Conservation (phyloP, 805 yeast genomes). For the Priceomyces carsonii region DNA sequence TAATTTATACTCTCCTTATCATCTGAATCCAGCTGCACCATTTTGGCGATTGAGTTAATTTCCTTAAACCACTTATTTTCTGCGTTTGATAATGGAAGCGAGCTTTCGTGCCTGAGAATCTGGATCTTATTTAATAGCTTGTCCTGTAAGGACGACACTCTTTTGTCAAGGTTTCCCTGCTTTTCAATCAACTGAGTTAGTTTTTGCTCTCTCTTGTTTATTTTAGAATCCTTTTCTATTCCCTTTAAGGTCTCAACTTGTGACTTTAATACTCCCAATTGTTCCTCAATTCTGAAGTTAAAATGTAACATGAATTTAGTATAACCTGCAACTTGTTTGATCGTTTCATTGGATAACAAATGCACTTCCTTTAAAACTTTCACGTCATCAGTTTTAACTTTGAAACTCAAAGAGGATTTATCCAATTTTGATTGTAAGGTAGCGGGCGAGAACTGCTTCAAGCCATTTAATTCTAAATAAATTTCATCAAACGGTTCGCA, state of each 20-base stretch:
- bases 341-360: constrained; percentile 17
- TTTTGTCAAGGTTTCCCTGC: constrained; percentile 23
- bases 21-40: constrained; percentile 10
- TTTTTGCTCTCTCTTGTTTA: constrained; percentile 6
- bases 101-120: constrained; percentile 16
- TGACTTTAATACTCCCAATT: constrained; percentile 23
- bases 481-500: constrained; percentile 21
- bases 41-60: constrained; percentile 25
- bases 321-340: constrained; percentile 14
- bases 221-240: constrained; percentile 2
- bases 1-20: constrained; percentile 12
- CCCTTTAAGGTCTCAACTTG: constrained; percentile 14
- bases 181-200: constrained; percentile 15
- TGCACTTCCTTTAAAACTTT: constrained; percentile 13
- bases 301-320: constrained; percentile 20
- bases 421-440: constrained; percentile 1
- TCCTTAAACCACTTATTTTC: constrained; percentile 41
- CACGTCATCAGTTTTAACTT: neutral
- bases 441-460: constrained; percentile 4
- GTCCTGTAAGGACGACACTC: constrained; percentile 19
- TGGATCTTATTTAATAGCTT: constrained; percentile 24
- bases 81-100: constrained; percentile 33
- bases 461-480: constrained; percentile 13
- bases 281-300: constrained; percentile 17
- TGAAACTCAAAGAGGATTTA: neutral